Evolutionary conservation across 2,329 filamentous ascomycete genomes (phyloP), one percentile per base, ranked within the genome.

Genomic region (Graphilbum sp.): DNA sequence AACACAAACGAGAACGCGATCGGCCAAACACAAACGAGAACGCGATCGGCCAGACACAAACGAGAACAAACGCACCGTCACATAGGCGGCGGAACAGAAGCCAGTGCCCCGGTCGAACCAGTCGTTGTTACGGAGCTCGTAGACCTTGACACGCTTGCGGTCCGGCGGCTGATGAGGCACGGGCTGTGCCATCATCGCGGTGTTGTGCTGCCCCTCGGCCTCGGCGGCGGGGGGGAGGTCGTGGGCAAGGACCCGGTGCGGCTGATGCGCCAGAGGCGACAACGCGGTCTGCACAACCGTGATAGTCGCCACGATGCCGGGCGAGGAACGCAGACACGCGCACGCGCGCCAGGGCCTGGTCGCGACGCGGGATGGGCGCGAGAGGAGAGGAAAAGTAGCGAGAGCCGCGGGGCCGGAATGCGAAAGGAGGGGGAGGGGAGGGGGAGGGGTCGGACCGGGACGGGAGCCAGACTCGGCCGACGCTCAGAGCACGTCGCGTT

Each of bases 81-180:
- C 62, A 46, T 81, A 72, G 46, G 76, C 70, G 35, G 87, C 86
- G 43, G 75, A 83, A 58, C 90, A 96, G 59, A 95, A 95, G 45
- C 90, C 90, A 35, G 90, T 98, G 46, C 90, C 90, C 53, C 88
- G 73, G 62, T 98, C 90, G 57, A 88, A 95, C 90, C 90, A 98
- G 74, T 96, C 90, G 69, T 93, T 94, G 63, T 94, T 86, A 59
- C 84, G 85, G 52, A 98, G 72, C 66, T 96, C 90, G 61, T 98
- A 98, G 56, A 98, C 90, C 69, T 98, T 98, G 61, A 96, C 90
- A 69, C 90, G 72, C 59, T 72, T 75, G 62, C 67, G 74, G 53
- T 77, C 72, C 58, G 68, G 68, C 58, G 67, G 62, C 63, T 67
- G 69, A 71, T 75, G 72, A 72, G 72, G 72, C 72, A 76, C 72